These are phyloP conservation scores for Dujonia santamariae DNA, from an alignment of 1,139 yeast genomes.

Conservation along the genomic window DNA sequence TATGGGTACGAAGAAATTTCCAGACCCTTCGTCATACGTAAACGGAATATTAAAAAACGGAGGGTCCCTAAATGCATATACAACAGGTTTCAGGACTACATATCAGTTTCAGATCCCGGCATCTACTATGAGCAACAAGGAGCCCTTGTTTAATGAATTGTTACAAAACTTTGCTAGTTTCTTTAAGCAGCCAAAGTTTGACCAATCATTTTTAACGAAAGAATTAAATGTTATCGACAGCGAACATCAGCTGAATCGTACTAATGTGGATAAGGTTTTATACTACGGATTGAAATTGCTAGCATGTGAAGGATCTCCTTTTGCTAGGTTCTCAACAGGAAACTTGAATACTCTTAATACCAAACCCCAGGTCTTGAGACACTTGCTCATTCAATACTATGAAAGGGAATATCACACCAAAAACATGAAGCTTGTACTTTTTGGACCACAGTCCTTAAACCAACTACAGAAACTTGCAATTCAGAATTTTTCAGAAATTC, in stretches of 20 bases:
- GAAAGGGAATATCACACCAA: conserved; percentile 25
- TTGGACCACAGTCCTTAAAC: conserved; percentile 64
- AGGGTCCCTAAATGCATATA: conserved; percentile 62
- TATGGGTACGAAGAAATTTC: conserved; percentile 54
- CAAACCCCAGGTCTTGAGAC: neutral
- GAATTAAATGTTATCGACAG: conserved; percentile 62
- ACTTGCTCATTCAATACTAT: conserved; percentile 23
- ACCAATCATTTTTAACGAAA: conserved; percentile 33
- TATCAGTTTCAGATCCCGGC: conserved; percentile 58
- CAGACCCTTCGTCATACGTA: conserved; percentile 45
- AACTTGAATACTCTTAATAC: conserved; percentile 27
- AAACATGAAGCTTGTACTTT: conserved; percentile 54
- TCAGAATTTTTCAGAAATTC: conserved; percentile 1
- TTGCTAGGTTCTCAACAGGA: conserved; percentile 48
- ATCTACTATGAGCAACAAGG: conserved; percentile 11
- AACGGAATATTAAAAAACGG: conserved; percentile 43
- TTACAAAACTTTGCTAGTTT: conserved; percentile 51
- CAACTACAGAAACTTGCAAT: conserved; percentile 50
- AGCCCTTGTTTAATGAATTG: conserved; percentile 39
- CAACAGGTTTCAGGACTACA: conserved; percentile 62
- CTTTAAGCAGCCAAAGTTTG: conserved; percentile 50
- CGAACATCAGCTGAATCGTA: conserved; percentile 56
- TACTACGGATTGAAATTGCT: conserved; percentile 58
- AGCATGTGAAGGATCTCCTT: conserved; percentile 40
- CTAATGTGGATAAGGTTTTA: conserved; percentile 40